Conservation (phyloP, 2,329 filamentous ascomycete genomes). For the Penicillium sp. region DNA sequence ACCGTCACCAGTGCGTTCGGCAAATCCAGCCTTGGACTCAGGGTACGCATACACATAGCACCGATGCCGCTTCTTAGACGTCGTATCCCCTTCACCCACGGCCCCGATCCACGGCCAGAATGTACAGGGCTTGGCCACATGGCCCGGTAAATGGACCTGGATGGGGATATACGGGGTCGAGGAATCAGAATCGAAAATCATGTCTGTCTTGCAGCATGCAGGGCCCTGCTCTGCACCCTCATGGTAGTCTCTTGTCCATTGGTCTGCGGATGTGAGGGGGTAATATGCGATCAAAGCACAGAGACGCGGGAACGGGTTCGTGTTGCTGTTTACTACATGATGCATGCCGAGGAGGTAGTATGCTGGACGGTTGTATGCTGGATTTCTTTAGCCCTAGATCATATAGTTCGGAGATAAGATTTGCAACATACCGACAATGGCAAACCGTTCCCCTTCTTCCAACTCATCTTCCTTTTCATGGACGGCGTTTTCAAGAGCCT, state of each 20-base stretch:
- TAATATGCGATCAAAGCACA: conserved; percentile 58
- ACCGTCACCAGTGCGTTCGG: conserved; percentile 51
- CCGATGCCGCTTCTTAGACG: conserved; percentile 28
- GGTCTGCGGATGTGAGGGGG: conserved; percentile 26
- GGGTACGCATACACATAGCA: conserved; percentile 50
- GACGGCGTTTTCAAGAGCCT: conserved; percentile 46
- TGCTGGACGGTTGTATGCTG: conserved; percentile 57
- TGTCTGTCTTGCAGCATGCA: conserved; percentile 23
- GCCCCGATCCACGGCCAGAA: conserved; percentile 22
- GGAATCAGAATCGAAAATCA: conserved; percentile 31
- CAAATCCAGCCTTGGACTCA: conserved; percentile 57
- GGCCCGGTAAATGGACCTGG: conserved; percentile 53
- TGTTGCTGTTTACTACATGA: conserved; percentile 40
- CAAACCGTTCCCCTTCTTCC: conserved; percentile 53
- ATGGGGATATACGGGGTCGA: conserved; percentile 39
- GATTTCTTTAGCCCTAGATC: background rate
- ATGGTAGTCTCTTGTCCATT: background rate
- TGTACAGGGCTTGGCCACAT: conserved; percentile 5
- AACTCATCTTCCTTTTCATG: conserved; percentile 50
- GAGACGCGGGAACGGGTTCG: conserved; percentile 53
- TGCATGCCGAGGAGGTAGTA: conserved; percentile 48
- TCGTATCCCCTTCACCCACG: conserved; percentile 25
- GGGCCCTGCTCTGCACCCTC: conserved; percentile 24
- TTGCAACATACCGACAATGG: conserved; percentile 50
- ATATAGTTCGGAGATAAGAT: too few species aligned